Percentiles rank a stretch among this genome's conserved stretches.
These are phyloP conservation scores for Phytophthora foliorum DNA, from an alignment of 352 stramenopile genomes.

Conservation along the genomic window DNA sequence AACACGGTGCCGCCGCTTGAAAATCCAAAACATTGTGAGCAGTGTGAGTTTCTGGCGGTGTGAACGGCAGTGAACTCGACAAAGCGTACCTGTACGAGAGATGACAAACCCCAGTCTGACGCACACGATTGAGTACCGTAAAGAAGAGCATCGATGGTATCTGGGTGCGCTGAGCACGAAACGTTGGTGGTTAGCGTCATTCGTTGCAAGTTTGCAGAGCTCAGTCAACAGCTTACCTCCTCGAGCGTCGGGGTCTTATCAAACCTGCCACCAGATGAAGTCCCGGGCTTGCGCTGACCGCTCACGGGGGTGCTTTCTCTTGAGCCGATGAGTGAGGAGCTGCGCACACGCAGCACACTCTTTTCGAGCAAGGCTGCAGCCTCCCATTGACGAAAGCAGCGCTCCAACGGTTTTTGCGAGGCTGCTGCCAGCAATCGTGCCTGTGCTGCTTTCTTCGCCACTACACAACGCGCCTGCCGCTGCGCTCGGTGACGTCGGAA, in stretches of 20 bases:
- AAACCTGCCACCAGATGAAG: conserved; percentile 20
- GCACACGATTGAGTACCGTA: conserved; percentile 75
- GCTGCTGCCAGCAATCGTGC: conserved; percentile 52
- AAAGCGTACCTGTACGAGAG: conserved; percentile 57
- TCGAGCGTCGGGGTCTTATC: conserved; percentile 50
- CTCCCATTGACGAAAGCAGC: conserved; percentile 73
- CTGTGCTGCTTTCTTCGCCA: conserved; percentile 65
- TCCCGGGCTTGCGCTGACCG: conserved; percentile 16
- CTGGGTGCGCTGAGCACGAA: conserved; percentile 48
- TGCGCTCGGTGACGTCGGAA: conserved; percentile 58
- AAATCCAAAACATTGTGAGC: conserved; percentile 12
- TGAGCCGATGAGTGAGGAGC: conserved; percentile 33
- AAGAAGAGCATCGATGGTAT: conserved; percentile 80
- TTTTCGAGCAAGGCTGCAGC: conserved; percentile 54
- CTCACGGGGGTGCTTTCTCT: conserved; percentile 30
- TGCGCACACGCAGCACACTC: conserved; percentile 50
- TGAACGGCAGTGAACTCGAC: neutral
- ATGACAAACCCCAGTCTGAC: conserved; percentile 70
- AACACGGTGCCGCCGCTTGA: conserved; percentile 50
- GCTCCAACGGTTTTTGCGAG: conserved; percentile 64
- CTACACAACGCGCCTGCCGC: conserved; percentile 44
- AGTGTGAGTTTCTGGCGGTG: neutral
- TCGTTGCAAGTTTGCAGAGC: neutral
- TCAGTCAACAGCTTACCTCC: conserved; percentile 48
- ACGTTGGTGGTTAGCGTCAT: conserved; percentile 5